Evolutionary conservation across 2,329 filamentous ascomycete genomes (phyloP), one percentile per base, ranked within the genome.

Genomic region (Cercospora nicotianae): DNA sequence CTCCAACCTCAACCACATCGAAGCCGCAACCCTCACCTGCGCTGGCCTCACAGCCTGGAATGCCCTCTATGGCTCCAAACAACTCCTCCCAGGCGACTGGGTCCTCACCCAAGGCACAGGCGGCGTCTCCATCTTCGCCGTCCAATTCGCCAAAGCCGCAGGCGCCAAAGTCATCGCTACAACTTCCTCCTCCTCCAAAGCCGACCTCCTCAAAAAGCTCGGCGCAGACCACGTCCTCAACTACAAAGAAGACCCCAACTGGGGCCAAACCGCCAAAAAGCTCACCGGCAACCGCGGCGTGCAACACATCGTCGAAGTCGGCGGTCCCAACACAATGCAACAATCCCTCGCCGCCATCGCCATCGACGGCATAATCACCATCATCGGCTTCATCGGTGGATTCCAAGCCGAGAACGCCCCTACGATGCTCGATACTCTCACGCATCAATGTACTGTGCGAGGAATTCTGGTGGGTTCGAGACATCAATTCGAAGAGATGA

Each of bases 21-120:
- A 85, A 72, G 83, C 81, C 9, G 75, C 77, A 13, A 85, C 84
- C 0, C 76, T 87, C 26, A 78, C 79, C 20, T 86, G 84, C 70
- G 80, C 81, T 1, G 80, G 76, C 4, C 66, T 82, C 61, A 83
- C 80, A 1, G 84, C 85, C 0, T 86, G 84, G 84, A 86, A 87
- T 72, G 83, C 81, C 0, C 77, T 87, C 6, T 85, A 84, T 69
- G 85, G 85, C 10, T 72, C 86, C 4, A 75, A 81, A 71, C 73
- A 74, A 6, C 66, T 81, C 6, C 77, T 75, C 67, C 74, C 79
- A 1, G 82, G 80, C 1, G 75, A 81, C 53, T 81, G 76, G 63
- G 88, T 92, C 3, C 82, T 92, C 36, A 88, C 88, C 1, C 88
- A 91, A 78, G 90, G 89, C n/a, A 91, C 89, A 0, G 89, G 90